Evolutionary conservation across 352 stramenopile genomes (phyloP).

Genomic region (Peronospora destructor): DNA sequence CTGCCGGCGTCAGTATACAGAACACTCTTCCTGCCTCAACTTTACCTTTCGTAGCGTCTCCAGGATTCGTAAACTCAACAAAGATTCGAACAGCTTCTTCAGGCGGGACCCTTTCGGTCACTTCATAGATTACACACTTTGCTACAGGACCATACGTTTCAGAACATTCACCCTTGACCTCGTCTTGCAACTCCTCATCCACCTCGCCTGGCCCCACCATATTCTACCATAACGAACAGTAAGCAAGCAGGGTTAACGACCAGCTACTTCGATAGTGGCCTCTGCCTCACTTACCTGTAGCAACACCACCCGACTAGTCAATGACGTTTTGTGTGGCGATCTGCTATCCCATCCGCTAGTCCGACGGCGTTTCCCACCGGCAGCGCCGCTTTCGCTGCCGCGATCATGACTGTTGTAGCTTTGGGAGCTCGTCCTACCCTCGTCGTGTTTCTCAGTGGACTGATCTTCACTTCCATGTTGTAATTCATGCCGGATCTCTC

Average conservation of each 20-base stretch:
- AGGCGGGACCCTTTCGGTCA: constrained; percentile 30
- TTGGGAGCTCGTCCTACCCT: constrained; percentile 4
- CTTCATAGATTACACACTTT: constrained; percentile 74
- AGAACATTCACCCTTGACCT: constrained; percentile 84
- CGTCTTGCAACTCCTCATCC: constrained; percentile 79
- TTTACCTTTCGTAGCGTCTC: constrained; percentile 73
- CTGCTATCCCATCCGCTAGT: constrained; percentile 27
- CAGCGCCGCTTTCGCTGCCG: constrained; percentile 1
- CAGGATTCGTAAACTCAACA: constrained; percentile 68
- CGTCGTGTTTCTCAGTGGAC: constrained; percentile 1
- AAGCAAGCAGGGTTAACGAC: not conserved
- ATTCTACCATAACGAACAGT: constrained; percentile 47
- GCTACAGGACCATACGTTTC: constrained; percentile 75
- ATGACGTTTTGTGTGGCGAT: constrained; percentile 1
- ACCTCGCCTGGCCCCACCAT: constrained; percentile 88
- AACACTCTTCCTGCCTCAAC: constrained; percentile 1
- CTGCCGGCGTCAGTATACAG: not conserved
- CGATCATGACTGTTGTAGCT: constrained; percentile 2
- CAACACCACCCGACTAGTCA: constrained; percentile 27
- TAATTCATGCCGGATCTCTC: constrained; percentile 21
- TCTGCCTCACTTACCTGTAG: constrained; percentile 20
- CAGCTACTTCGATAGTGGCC: not conserved
- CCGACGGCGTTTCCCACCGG: constrained; percentile 20
- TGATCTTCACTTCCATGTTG: constrained; percentile 14
- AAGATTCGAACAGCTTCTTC: constrained; percentile 87